Conservation (phyloP, 768 basidiomycete genomes). For the Royoungia palumana region DNA sequence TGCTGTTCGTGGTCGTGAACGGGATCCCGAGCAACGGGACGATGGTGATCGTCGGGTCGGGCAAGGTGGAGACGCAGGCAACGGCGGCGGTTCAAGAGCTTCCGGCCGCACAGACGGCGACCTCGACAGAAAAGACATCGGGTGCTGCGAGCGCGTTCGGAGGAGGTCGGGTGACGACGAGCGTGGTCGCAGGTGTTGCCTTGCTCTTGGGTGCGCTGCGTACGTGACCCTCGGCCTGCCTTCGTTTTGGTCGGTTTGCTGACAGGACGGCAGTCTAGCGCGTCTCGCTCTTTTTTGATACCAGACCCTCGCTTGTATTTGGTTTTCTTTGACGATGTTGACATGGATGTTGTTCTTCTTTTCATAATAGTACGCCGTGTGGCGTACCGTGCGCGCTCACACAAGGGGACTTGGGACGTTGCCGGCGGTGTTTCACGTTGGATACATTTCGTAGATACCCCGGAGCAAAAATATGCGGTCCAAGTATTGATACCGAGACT, state of each 20-base stretch:
- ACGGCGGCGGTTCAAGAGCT: conserved; percentile 41
- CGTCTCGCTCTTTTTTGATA: too few relatives aligned
- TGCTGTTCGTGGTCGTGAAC: conserved; percentile 78
- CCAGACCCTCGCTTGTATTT: too few relatives aligned
- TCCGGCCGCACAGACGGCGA: conserved; percentile 30
- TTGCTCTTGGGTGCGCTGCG: background rate
- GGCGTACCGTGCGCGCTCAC: too few relatives aligned
- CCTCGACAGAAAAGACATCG: background rate
- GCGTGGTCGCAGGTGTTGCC: background rate
- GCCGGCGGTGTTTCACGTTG: too few relatives aligned
- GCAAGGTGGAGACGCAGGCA: conserved; percentile 72
- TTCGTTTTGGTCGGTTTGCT: too few relatives aligned
- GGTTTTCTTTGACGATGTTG: too few relatives aligned
- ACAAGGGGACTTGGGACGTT: too few relatives aligned
- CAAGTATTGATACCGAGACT: too few relatives aligned
- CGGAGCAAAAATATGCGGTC: too few relatives aligned
- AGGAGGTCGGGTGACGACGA: background rate
- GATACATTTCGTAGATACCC: too few relatives aligned
- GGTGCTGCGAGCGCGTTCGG: background rate
- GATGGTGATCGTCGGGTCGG: conserved; percentile 75
- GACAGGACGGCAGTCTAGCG: background rate
- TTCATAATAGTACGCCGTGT: too few relatives aligned
- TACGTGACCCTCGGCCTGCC: background rate
- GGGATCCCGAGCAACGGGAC: conserved; percentile 83
- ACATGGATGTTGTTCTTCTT: too few relatives aligned